A percentile compares a stretch with the other conserved stretches of the same genome.
These are phyloP conservation scores for Hanseniaspora pseudoguilliermondii DNA, from an alignment of 805 yeast species.

Conservation along the genomic window DNA sequence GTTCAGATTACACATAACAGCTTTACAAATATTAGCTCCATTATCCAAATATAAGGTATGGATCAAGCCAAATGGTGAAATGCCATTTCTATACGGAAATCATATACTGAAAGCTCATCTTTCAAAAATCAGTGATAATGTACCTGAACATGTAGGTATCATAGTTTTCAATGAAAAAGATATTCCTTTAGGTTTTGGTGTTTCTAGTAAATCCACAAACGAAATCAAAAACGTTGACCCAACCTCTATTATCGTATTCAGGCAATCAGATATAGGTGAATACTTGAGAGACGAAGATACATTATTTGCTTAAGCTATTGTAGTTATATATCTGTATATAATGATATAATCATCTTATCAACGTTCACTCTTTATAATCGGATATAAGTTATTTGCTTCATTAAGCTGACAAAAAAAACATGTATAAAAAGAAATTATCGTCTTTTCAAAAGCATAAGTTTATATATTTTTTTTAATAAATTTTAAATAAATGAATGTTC, in stretches of 20 bases:
- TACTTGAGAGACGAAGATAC: conserved; percentile 97
- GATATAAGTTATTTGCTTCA: too few relatives aligned
- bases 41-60: conserved; percentile 88
- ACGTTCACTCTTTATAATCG: too few relatives aligned
- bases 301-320: conserved; percentile 51
- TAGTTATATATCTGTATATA: neutral
- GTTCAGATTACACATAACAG: conserved; percentile 88
- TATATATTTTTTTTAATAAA: too few relatives aligned
- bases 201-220: conserved; percentile 77
- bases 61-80: conserved; percentile 95
- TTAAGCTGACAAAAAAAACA: neutral
- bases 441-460: too few relatives aligned
- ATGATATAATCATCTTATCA: neutral
- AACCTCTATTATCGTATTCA: conserved; percentile 83
- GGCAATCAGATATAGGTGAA: conserved; percentile 97
- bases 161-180: conserved; percentile 84
- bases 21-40: conserved; percentile 67
- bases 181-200: conserved; percentile 89
- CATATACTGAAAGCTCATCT: conserved; percentile 92
- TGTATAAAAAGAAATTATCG: neutral
- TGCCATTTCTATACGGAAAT: conserved; percentile 95
- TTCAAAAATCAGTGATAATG: conserved; percentile 93
- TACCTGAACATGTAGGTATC: conserved; percentile 96
- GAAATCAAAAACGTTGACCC: conserved; percentile 85
- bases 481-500: too few relatives aligned